phyloP scores from a whole-genome alignment of 169 alveolate species.

The Nephromyces sp. region DNA sequence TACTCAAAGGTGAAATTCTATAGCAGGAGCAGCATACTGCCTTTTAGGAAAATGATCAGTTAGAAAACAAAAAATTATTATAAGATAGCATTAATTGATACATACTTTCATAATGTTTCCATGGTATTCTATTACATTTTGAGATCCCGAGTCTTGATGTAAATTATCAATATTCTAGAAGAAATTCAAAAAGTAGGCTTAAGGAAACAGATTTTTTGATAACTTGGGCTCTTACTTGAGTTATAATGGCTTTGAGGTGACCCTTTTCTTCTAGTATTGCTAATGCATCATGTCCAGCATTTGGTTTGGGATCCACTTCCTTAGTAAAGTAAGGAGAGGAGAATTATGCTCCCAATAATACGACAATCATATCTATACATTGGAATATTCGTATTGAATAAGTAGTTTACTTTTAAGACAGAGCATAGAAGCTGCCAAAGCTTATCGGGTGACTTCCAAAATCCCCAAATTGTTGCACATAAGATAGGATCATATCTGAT shows the following conservation, averaged over 20 bases:
- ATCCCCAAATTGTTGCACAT: slow-evolving; percentile 36
- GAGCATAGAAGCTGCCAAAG: slow-evolving; percentile 27
- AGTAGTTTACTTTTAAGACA: slow-evolving; percentile 1
- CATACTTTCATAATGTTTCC: slow-evolving; percentile 29
- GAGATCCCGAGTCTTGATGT: slow-evolving; percentile 31
- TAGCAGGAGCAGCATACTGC: no score
- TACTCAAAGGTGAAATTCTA: no score
- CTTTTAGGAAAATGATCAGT: no score
- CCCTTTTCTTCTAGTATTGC: slow-evolving; percentile 3
- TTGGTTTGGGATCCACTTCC: slow-evolving; percentile 15
- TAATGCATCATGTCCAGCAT: slow-evolving; percentile 3
- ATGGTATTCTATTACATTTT: slow-evolving; percentile 24
- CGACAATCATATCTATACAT: no score
- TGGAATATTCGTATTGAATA: no score
- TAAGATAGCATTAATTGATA: no score
- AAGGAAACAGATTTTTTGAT: no score
- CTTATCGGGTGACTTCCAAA: slow-evolving; percentile 24
- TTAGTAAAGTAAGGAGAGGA: no score
- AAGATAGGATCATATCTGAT: slow-evolving; percentile 29
- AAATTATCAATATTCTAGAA: slow-evolving; percentile 27
- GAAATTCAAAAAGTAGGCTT: no score
- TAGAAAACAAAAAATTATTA: no score
- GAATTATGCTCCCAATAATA: no score
- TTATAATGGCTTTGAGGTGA: background rate
- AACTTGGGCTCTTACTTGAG: no score